These are phyloP conservation scores for Suhomyces pyralidae DNA, from an alignment of 805 yeast genomes.

Conservation along the genomic window DNA sequence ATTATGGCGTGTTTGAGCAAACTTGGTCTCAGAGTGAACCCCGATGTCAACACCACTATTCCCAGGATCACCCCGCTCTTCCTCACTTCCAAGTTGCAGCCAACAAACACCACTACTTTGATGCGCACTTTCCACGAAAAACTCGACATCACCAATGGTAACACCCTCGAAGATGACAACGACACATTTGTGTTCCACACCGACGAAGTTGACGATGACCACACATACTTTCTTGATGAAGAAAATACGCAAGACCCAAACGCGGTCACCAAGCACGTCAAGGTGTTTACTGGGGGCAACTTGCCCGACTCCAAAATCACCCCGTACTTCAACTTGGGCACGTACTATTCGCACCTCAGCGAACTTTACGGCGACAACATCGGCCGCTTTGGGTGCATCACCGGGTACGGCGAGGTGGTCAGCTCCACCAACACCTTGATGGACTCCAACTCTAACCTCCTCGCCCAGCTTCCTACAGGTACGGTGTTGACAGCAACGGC, in stretches of 20 bases:
- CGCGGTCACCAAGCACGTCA: constrained; percentile 52
- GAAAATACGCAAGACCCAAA: constrained; percentile 51
- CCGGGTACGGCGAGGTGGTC: constrained; percentile 82
- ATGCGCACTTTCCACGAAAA: constrained; percentile 39
- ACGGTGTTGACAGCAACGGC: constrained; percentile 68
- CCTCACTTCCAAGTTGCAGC: constrained; percentile 42
- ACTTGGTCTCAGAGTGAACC: constrained; percentile 69
- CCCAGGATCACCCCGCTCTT: constrained; percentile 72
- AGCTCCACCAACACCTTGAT: constrained; percentile 82
- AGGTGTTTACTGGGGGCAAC: constrained; percentile 39
- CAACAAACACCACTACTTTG: constrained; percentile 30
- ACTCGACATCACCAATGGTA: constrained; percentile 28
- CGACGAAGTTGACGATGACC: constrained; percentile 28
- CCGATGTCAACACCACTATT: constrained; percentile 38
- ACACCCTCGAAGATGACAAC: constrained; percentile 46
- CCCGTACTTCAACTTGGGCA: constrained; percentile 66
- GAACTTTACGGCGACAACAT: constrained; percentile 17
- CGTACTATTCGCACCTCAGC: constrained; percentile 49
- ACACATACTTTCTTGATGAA: constrained; percentile 14
- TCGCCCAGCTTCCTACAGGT: constrained; percentile 67
- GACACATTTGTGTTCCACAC: constrained; percentile 55
- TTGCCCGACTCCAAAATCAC: constrained; percentile 54
- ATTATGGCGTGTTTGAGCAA: constrained; percentile 53
- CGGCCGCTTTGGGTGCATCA: constrained; percentile 54
- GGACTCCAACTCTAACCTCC: constrained; percentile 63